Evolutionary conservation across 306 rosid genomes (phyloP).

Genomic region (Morella rubra): DNA sequence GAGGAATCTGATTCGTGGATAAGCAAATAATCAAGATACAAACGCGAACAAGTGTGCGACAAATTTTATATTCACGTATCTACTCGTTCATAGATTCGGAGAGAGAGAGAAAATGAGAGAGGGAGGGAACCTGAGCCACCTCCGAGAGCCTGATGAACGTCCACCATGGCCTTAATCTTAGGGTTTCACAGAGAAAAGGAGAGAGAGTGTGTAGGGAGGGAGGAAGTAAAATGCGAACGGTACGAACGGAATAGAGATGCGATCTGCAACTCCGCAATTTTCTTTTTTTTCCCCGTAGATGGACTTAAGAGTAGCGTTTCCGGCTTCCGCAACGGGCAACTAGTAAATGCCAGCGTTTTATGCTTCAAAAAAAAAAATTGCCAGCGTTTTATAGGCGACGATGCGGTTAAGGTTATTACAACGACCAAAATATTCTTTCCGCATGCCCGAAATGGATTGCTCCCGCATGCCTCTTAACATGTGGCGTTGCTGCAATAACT

Average conservation of each 20-base stretch:
- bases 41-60: too few relatives aligned
- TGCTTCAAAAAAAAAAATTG: too few relatives aligned
- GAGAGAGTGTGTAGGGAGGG: constrained; percentile 11
- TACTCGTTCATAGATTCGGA: neutral
- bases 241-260: neutral
- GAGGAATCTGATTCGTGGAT: constrained; percentile 10
- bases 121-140: constrained; percentile 65
- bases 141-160: constrained; percentile 78
- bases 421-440: neutral
- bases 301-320: neutral
- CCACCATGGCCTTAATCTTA: constrained; percentile 61
- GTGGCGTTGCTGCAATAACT: neutral
- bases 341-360: neutral
- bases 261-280: neutral
- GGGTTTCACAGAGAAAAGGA: constrained; percentile 41
- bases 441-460: neutral
- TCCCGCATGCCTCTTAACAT: neutral
- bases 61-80: neutral
- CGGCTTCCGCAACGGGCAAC: neutral
- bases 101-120: constrained; percentile 18
- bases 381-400: neutral
- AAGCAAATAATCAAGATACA: neutral
- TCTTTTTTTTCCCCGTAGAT: neutral
- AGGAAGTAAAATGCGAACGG: constrained; percentile 11
- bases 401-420: neutral